Conservation (phyloP, 257 asterid species). For the Nicotiana paniculata region DNA sequence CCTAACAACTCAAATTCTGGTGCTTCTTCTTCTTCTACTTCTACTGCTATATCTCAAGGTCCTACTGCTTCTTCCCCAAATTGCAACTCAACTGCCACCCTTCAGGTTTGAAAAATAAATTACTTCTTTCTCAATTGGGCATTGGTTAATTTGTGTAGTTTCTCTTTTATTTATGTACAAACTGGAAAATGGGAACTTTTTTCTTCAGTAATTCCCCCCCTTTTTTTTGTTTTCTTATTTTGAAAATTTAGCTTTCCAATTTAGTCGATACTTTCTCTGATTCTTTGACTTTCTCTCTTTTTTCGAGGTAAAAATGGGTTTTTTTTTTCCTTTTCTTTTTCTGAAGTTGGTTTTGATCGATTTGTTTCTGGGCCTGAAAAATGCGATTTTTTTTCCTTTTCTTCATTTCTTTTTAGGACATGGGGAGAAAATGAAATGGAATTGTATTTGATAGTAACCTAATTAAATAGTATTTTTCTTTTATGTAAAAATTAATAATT, state of each 20-base stretch:
- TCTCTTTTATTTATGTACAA: not conserved
- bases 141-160: not conserved
- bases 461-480: no score
- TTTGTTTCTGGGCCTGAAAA: not conserved
- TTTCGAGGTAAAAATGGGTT: not conserved
- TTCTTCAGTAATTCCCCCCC: not conserved
- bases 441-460: no score
- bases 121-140: not conserved
- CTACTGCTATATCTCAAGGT: constrained; percentile 3
- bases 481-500: no score
- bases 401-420: not conserved
- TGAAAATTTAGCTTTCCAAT: not conserved
- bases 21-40: constrained; percentile 24
- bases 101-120: not conserved
- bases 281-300: not conserved
- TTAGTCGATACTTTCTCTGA: not conserved
- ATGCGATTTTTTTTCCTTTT: not conserved
- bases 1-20: constrained; percentile 17
- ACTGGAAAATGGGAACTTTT: not conserved
- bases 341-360: not conserved
- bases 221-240: not conserved
- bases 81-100: not conserved
- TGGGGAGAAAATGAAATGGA: not conserved
- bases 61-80: not conserved
- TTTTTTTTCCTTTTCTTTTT: not conserved